Evolutionary conservation across 2,329 filamentous ascomycete genomes (phyloP).

Genomic region (Chaetomiaceae sp.): DNA sequence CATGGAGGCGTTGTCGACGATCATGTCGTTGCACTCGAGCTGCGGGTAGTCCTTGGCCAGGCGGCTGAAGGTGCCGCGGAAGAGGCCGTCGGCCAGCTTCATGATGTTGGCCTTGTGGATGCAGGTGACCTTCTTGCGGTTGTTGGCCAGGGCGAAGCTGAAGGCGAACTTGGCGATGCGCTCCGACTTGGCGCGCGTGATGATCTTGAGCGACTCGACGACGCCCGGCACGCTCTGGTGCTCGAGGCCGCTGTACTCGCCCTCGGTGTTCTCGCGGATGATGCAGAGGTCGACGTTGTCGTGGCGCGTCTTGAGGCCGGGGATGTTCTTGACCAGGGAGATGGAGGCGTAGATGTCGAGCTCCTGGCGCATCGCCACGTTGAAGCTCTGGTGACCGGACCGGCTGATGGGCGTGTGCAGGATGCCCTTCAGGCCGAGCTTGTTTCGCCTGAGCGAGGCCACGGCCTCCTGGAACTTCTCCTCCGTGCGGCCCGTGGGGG

Average conservation of each 20-base stretch:
- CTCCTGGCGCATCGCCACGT: conserved; percentile 97
- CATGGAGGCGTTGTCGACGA: conserved; percentile 99
- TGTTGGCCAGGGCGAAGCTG: conserved; percentile 95
- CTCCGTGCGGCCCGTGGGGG: conserved; percentile 70
- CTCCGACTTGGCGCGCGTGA: conserved; percentile 98
- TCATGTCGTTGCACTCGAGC: conserved; percentile 97
- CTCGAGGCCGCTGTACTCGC: conserved; percentile 98
- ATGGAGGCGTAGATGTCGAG: conserved; percentile 99
- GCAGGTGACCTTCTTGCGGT: conserved; percentile 98
- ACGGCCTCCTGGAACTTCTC: conserved; percentile 94
- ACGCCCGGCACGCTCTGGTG: conserved; percentile 96
- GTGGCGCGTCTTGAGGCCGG: conserved; percentile 95
- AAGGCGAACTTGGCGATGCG: conserved; percentile 99
- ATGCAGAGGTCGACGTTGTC: conserved; percentile 97
- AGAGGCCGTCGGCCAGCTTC: conserved; percentile 98
- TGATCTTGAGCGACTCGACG: conserved; percentile 99
- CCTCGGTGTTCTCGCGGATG: conserved; percentile 99
- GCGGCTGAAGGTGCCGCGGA: conserved; percentile 94
- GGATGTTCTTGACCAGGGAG: conserved; percentile 98
- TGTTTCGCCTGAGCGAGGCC: conserved; percentile 93
- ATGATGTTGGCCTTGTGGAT: conserved; percentile 99
- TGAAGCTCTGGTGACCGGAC: conserved; percentile 98
- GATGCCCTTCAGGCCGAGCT: conserved; percentile 98
- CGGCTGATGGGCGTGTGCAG: conserved; percentile 95
- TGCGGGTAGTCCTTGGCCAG: conserved; percentile 93